A percentile compares a stretch with the other conserved stretches of the same genome.
These are phyloP conservation scores for Chlorella variabilis DNA, from an alignment of 163 green algal genomes.

Conservation along the genomic window DNA sequence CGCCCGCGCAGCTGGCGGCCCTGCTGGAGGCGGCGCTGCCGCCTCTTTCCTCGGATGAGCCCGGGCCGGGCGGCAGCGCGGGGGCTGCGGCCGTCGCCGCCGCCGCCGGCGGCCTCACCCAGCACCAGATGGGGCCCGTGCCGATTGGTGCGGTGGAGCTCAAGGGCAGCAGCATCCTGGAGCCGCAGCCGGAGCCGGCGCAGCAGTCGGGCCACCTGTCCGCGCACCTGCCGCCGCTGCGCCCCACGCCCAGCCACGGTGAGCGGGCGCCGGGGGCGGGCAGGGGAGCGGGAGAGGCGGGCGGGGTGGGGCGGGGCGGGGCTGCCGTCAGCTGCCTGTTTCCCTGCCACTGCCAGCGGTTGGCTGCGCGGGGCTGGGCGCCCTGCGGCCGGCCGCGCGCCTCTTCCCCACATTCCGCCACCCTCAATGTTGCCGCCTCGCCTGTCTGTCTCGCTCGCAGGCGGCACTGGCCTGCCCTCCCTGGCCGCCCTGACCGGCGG, in stretches of 20 bases:
- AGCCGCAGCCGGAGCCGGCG: not conserved
- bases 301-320: too few relatives aligned
- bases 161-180: not conserved
- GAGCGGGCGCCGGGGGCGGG: not conserved
- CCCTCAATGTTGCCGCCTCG: too few relatives aligned
- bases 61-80: not conserved
- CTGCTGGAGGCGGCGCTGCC: constrained; percentile 14
- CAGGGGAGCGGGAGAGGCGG: too few relatives aligned
- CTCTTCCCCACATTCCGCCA: too few relatives aligned
- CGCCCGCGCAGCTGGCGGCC: not conserved
- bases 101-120: not conserved
- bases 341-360: too few relatives aligned
- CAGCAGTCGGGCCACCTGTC: not conserved
- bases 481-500: not conserved
- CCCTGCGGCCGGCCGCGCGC: too few relatives aligned
- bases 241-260: not conserved
- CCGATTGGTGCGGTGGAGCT: not conserved
- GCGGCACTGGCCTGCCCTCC: too few relatives aligned
- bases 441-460: too few relatives aligned
- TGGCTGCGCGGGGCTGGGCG: too few relatives aligned
- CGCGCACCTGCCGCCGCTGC: not conserved
- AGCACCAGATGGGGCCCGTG: not conserved
- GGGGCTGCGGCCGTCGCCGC: too few relatives aligned
- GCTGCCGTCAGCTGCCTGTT: too few relatives aligned
- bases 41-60: not conserved